Evolutionary conservation across 176 grass and related monocot species (phyloP).

Genomic region (Bromus sterilis): DNA sequence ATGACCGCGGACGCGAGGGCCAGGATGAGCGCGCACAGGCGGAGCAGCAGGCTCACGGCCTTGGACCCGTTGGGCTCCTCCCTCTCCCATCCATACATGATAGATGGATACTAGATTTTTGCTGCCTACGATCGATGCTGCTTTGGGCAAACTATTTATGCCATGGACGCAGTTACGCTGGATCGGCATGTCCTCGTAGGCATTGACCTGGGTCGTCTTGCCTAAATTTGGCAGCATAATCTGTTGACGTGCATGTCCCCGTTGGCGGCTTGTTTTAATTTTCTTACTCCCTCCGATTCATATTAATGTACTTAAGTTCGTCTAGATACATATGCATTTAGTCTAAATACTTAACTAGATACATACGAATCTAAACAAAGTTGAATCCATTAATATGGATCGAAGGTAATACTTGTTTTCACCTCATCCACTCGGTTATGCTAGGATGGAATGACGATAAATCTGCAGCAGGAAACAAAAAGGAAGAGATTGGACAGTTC

Average conservation of each 20-base stretch:
- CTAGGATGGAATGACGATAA: rapidly evolving
- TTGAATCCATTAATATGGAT: too few species aligned
- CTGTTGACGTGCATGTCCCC: not conserved
- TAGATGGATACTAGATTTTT: not conserved
- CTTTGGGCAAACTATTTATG: not conserved
- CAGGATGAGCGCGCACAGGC: not conserved
- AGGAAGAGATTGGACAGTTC: not conserved
- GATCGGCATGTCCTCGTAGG: not conserved
- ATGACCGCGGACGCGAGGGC: slow-evolving; percentile 5
- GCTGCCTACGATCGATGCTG: not conserved
- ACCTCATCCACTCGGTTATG: not conserved
- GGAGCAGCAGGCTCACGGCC: slow-evolving; percentile 19
- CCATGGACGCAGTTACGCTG: too few species aligned
- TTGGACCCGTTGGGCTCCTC: slow-evolving; percentile 8
- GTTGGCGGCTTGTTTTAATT: not conserved
- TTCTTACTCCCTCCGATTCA: too few species aligned
- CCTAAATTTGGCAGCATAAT: too few species aligned
- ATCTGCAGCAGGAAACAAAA: not conserved
- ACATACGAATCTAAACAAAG: too few species aligned
- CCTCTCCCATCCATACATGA: not conserved
- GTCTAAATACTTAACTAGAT: too few species aligned
- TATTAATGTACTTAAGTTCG: too few species aligned
- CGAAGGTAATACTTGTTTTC: too few species aligned
- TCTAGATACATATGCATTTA: too few species aligned
- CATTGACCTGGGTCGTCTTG: not conserved